Evolutionary conservation across 257 asterid genomes (phyloP).

Genomic region (Rhazya stricta): DNA sequence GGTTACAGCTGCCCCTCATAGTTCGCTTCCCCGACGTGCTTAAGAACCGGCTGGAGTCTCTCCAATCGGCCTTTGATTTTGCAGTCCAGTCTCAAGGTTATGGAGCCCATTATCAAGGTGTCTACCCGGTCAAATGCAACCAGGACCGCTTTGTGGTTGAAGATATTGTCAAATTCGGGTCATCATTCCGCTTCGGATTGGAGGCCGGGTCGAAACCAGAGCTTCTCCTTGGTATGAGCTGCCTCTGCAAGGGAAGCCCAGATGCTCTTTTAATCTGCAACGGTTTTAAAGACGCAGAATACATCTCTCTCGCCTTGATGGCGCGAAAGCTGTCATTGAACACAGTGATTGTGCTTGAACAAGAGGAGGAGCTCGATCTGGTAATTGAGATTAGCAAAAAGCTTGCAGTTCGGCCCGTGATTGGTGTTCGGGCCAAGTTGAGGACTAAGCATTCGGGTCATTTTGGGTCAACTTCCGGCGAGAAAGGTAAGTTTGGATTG

Average conservation of each 20-base stretch:
- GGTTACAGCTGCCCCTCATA: conserved; percentile 71
- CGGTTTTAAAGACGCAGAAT: conserved; percentile 90
- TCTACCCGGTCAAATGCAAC: conserved; percentile 92
- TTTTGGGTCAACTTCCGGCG: conserved; percentile 98
- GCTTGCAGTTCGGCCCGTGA: conserved; percentile 70
- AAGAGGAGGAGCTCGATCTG: conserved; percentile 78
- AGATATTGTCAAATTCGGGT: conserved; percentile 83
- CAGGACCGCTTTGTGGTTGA: conserved; percentile 85
- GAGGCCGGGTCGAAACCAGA: conserved; percentile 98
- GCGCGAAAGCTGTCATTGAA: conserved; percentile 72
- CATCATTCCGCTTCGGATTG: conserved; percentile 72
- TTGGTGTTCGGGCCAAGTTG: conserved; percentile 87
- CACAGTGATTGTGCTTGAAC: conserved; percentile 86
- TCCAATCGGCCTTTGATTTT: conserved; percentile 58
- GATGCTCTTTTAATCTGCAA: conserved; percentile 82
- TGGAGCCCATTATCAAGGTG: conserved; percentile 82
- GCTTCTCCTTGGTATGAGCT: conserved; percentile 89
- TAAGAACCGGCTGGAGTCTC: conserved; percentile 63
- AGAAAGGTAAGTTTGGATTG: conserved; percentile 90
- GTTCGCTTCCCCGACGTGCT: conserved; percentile 84
- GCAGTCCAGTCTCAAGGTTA: conserved; percentile 68
- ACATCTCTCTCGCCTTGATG: conserved; percentile 72
- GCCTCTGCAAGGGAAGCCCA: conserved; percentile 68
- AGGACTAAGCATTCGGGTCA: conserved; percentile 92
- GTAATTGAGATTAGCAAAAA: conserved; percentile 64